Evolutionary conservation across 148 eudicot genomes (phyloP).

Genomic region (Rhododendron simsii): DNA sequence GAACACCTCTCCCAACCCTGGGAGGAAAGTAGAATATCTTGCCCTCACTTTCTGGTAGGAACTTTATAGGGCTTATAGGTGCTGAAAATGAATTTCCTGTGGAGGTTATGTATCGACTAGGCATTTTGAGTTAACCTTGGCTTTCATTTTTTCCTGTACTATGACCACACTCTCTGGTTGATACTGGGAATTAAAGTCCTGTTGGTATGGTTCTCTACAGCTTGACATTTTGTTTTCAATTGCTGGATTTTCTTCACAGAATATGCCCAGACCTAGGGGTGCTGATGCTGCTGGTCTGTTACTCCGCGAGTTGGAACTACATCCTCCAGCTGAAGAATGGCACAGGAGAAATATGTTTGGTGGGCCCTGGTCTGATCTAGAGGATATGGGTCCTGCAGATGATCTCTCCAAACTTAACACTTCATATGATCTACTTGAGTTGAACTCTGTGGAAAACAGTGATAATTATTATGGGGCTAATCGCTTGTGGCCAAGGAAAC

Average conservation of each 20-base stretch:
- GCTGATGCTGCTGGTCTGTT: conserved; percentile 98
- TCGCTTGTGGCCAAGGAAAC: conserved; percentile 93
- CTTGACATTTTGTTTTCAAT: background rate
- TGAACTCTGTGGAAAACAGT: conserved; percentile 44
- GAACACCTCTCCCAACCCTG: background rate
- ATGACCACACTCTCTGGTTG: too few species aligned
- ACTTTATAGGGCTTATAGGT: background rate
- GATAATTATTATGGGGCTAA: conserved; percentile 64
- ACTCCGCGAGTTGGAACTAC: conserved; percentile 93
- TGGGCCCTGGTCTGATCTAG: conserved; percentile 93
- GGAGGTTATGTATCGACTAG: background rate
- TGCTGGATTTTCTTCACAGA: conserved; percentile 35
- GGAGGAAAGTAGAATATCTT: background rate
- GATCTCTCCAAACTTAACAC: conserved; percentile 43
- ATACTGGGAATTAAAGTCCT: background rate
- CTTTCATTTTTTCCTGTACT: background rate
- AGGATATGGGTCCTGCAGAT: conserved; percentile 51
- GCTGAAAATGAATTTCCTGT: background rate
- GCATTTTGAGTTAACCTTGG: background rate
- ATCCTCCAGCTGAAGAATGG: conserved; percentile 99
- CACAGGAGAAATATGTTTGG: conserved; percentile 93
- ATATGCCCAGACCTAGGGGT: conserved; percentile 99
- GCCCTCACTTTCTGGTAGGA: background rate
- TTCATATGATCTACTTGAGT: conserved; percentile 44
- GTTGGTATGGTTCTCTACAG: background rate